Percentiles rank a stretch among this genome's conserved stretches.
These are phyloP conservation scores for Malassezia restricta DNA, from an alignment of 1,284 basidiomycete species.

Conservation along the genomic window DNA sequence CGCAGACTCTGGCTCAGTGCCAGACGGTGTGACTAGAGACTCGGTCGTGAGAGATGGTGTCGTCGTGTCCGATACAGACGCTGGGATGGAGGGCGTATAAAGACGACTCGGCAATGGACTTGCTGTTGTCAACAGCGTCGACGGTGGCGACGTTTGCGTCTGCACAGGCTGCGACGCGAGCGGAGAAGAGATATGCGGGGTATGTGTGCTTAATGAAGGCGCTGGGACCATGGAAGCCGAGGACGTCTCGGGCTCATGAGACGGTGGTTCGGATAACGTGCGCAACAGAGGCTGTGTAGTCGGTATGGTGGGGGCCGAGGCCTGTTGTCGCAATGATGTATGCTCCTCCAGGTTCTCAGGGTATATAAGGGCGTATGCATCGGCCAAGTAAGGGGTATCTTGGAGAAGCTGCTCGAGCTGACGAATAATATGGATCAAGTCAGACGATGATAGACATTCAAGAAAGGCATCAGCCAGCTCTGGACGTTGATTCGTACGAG, in stretches of 20 bases:
- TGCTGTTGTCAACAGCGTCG: not conserved
- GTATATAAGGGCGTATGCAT: slow-evolving; percentile 8
- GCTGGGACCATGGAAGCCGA: not conserved
- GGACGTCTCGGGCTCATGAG: not conserved
- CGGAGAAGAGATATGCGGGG: not conserved
- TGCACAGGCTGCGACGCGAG: not conserved
- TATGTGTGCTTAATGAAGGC: not conserved
- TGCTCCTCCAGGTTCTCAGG: slow-evolving; percentile 8
- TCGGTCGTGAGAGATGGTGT: not conserved
- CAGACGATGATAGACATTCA: not conserved
- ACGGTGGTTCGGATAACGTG: not conserved
- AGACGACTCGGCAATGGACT: not conserved
- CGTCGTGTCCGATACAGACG: not conserved
- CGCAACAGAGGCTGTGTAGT: not conserved
- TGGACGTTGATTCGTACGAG: slow-evolving; percentile 3
- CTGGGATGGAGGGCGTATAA: slow-evolving; percentile 17
- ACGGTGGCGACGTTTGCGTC: not conserved
- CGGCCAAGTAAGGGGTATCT: slow-evolving; percentile 4
- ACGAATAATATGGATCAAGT: slow-evolving; percentile 2
- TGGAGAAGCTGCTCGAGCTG: slow-evolving; percentile 11
- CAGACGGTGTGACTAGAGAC: not conserved
- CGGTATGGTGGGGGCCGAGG: not conserved
- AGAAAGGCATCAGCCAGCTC: slow-evolving; percentile 9
- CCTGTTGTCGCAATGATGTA: not conserved
- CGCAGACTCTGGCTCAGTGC: not conserved